A percentile compares a stretch with the other conserved stretches of the same genome.
phyloP scores from a whole-genome alignment of 1,284 basidiomycete genomes.

The Afroboletus lepidellus region DNA sequence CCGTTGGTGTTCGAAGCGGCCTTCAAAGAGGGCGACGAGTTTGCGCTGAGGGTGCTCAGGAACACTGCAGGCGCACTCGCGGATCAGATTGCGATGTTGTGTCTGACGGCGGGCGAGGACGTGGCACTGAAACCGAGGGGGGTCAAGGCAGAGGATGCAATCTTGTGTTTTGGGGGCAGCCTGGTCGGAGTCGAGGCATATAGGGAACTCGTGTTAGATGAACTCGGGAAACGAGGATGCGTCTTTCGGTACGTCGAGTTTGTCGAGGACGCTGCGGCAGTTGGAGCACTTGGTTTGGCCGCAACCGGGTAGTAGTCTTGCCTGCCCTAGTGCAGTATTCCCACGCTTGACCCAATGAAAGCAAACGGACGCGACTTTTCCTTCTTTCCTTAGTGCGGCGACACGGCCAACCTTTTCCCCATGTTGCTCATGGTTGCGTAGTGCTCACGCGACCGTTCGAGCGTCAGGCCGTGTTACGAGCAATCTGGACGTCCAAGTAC shows the following conservation, averaged over 20 bases:
- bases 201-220: constrained; percentile 57
- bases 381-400: constrained; percentile 66
- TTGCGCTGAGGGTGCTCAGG: constrained; percentile 58
- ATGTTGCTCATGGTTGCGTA: constrained; percentile 80
- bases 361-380: constrained; percentile 2
- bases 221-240: constrained; percentile 55
- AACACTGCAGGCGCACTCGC: constrained; percentile 54
- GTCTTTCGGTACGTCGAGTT: constrained; percentile 62
- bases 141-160: constrained; percentile 52
- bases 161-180: constrained; percentile 76
- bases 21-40: constrained; percentile 58
- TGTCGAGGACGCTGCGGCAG: constrained; percentile 63
- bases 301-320: neutral
- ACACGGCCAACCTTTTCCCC: constrained; percentile 73
- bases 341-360: constrained; percentile 20
- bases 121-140: constrained; percentile 34
- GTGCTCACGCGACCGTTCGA: constrained; percentile 69
- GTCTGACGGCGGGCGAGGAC: constrained; percentile 39
- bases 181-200: constrained; percentile 60
- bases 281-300: constrained; percentile 57
- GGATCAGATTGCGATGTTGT: constrained; percentile 57
- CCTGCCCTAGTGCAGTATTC: constrained; percentile 33
- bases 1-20: constrained; percentile 73
- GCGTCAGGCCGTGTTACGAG: constrained; percentile 82
- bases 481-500: constrained; percentile 76